Conservation (phyloP, 2,329 filamentous ascomycete species). For the Epichloe aotearoae region DNA sequence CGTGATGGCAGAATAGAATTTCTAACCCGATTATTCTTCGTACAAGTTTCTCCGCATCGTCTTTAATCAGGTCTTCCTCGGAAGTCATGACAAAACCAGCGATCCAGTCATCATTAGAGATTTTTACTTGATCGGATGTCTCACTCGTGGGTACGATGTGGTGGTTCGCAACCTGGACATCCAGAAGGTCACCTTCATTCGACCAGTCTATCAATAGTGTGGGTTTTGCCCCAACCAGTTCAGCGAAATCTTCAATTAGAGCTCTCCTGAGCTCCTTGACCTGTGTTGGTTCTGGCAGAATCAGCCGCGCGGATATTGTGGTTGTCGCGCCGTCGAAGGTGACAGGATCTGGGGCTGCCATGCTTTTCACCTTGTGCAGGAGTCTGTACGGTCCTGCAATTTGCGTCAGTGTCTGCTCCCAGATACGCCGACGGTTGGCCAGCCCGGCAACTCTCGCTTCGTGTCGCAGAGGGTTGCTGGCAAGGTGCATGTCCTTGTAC, state of each 20-base stretch:
- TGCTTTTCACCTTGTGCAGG: neutral
- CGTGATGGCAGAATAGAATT: neutral
- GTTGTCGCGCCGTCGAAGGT: neutral
- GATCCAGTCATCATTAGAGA: neutral
- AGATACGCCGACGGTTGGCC: neutral
- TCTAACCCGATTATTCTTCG: neutral
- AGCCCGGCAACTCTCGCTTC: neutral
- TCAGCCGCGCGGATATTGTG: neutral
- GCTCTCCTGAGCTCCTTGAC: neutral
- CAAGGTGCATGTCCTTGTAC: neutral
- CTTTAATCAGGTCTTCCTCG: neutral
- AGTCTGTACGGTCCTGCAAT: neutral
- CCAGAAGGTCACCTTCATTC: neutral
- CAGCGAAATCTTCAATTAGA: neutral
- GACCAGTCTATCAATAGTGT: neutral
- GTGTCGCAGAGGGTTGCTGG: neutral
- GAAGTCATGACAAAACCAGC: neutral
- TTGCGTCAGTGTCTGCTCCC: neutral
- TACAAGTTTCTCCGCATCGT: neutral
- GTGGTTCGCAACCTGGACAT: neutral
- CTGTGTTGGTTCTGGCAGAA: neutral
- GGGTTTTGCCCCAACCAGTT: neutral
- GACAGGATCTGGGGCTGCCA: neutral
- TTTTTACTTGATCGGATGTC: neutral
- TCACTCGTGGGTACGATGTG: neutral